A percentile compares a stretch with the other conserved stretches of the same genome.
Conservation (phyloP, 768 basidiomycete species). For the Naganishia randhawae region DNA sequence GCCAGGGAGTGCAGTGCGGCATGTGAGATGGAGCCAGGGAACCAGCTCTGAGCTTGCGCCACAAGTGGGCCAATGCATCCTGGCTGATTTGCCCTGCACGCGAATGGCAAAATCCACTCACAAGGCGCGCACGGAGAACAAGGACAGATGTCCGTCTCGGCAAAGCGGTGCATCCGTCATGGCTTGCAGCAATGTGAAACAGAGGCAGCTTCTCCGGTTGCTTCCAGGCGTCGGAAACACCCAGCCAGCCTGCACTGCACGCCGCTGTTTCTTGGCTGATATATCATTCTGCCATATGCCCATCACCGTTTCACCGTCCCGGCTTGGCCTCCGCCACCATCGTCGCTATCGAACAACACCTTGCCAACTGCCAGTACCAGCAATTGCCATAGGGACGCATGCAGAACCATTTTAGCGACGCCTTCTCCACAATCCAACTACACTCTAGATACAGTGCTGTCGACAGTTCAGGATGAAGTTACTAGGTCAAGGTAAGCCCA, state of each 20-base stretch:
- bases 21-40: no score
- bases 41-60: not conserved
- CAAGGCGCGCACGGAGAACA: not conserved
- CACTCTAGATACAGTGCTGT: constrained; percentile 18
- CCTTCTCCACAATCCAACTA: not conserved
- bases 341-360: not conserved
- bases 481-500: constrained; percentile 11
- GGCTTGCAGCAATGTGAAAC: not conserved
- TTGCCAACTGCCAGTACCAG: not conserved
- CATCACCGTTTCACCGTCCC: not conserved
- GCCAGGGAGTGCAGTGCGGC: no score
- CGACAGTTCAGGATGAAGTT: constrained; percentile 17
- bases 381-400: not conserved
- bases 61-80: not conserved
- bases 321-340: not conserved
- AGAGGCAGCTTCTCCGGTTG: not conserved
- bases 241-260: not conserved
- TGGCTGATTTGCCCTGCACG: not conserved
- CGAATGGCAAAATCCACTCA: constrained; percentile 5
- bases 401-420: not conserved
- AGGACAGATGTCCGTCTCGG: not conserved
- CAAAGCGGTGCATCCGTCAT: constrained; percentile 3
- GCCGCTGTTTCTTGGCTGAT: not conserved
- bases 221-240: not conserved
- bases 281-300: not conserved